These are phyloP conservation scores for Plasmodium gallinaceum DNA, from an alignment of 169 alveolate genomes.

Conservation along the genomic window DNA sequence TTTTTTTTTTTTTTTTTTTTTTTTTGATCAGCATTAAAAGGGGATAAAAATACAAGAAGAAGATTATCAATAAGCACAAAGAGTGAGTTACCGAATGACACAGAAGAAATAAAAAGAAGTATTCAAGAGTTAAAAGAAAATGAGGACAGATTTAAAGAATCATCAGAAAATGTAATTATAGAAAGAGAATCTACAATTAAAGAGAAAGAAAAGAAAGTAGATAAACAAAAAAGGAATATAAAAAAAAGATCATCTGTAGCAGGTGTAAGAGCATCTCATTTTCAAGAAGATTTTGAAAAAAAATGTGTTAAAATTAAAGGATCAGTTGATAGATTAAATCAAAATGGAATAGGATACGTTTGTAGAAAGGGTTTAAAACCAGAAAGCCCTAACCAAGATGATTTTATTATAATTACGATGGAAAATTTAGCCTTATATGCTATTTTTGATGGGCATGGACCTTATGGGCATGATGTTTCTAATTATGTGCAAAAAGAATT, in stretches of 20 bases:
- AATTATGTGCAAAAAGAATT: conserved; percentile 85
- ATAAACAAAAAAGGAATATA: conserved; percentile 23
- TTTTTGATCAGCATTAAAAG: conserved; percentile 26
- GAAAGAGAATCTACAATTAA: conserved; percentile 1
- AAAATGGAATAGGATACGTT: conserved; percentile 86
- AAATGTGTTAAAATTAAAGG: conserved; percentile 77
- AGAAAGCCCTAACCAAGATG: conserved; percentile 93
- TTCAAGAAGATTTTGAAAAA: conserved; percentile 77
- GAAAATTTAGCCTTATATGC: conserved; percentile 86
- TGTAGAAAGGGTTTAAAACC: conserved; percentile 92
- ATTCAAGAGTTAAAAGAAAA: conserved; percentile 57
- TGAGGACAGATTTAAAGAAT: conserved; percentile 66
- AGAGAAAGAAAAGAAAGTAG: conserved; percentile 17
- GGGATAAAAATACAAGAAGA: conserved; percentile 69
- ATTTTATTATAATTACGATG: conserved; percentile 80
- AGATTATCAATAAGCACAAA: conserved; percentile 68
- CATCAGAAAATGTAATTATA: conserved; percentile 35
- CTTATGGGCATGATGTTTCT: conserved; percentile 91
- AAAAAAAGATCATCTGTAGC: conserved; percentile 73
- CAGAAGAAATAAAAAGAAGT: conserved; percentile 71
- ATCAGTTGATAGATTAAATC: conserved; percentile 51
- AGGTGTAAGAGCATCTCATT: conserved; percentile 76
- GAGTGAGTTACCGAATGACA: conserved; percentile 43
- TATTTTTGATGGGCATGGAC: conserved; percentile 95
- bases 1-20: background rate